Percentiles rank a stretch among this genome's conserved stretches.
Evolutionary conservation across 345 rosid genomes (phyloP).

Genomic region (Clausena lansium): DNA sequence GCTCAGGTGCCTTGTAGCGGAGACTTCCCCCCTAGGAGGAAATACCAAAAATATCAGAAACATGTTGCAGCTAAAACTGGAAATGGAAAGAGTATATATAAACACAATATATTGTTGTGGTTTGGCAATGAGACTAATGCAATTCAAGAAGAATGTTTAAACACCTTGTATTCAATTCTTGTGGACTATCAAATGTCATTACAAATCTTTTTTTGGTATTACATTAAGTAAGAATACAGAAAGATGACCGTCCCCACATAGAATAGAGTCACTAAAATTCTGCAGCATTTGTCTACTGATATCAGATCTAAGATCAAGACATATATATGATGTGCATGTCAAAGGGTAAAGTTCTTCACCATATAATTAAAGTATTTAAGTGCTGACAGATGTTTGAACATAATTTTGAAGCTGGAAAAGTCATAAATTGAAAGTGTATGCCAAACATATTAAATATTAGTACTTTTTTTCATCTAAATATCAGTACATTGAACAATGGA

Average conservation of each 20-base stretch:
- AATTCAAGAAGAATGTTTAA: no score
- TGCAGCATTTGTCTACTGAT: no score
- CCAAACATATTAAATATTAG: not conserved
- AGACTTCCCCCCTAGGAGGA: not conserved
- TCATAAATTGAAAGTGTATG: not conserved
- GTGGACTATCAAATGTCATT: not conserved
- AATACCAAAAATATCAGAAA: not conserved
- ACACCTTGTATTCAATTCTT: not conserved
- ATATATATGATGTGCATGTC: no score
- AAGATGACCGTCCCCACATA: not conserved
- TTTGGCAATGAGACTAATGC: not conserved
- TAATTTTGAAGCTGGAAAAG: no score
- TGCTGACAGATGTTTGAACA: no score
- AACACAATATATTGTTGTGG: not conserved
- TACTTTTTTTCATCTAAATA: no score
- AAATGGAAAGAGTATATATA: not conserved
- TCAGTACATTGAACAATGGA: not conserved
- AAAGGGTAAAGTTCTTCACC: no score
- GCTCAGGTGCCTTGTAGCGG: slow-evolving; percentile 1
- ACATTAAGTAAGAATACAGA: not conserved
- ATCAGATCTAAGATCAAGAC: no score
- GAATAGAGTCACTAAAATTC: no score
- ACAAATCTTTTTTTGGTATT: not conserved
- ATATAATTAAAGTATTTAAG: no score
- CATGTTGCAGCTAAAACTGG: not conserved